Evolutionary conservation across 108 stramenopile species (phyloP), one percentile per base, ranked within the genome.

Genomic region (Conticribra weissflogii): DNA sequence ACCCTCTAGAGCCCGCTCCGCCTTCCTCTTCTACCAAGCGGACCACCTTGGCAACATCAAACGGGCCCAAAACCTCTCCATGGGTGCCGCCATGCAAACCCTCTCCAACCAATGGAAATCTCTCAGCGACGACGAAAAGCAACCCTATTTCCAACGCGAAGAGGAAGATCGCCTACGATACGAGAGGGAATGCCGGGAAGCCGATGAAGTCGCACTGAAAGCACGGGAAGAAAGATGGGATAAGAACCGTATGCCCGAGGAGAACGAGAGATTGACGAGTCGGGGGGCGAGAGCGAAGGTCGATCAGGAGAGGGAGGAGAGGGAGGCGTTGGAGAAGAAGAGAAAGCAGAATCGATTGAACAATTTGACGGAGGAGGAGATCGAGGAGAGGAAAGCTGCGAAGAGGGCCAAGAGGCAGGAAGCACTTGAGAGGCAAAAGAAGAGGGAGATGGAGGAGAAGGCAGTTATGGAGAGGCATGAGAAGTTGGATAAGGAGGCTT

Each of bases 31-130:
- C 66, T 95, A 80, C 66, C 94, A 92, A 61, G 23, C 69, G 15
- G 88, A 90, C 28, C 72, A 88, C 31, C 78, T 93, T 0, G 79
- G 83, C 19, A 57, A 68, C 9, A 83, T 93, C 63, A 85, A 86
- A 52, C 79, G 86, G 9, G 79, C 88, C 51, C 67, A 91, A 8
- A 23, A 30, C 32, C 18, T 74, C 9, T 52, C 79, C 64, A 92
- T 95, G 90, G 91, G 94, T 14, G 91, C 87, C 32, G 88, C 89
- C 25, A 95, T 93, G 94, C 89, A 87, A 29, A 82, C 81, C 59
- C 78, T 93, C 59, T 82, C 89, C 8, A 34, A 82, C 17, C 87
- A 79, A 49, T 96, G 94, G 94, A 89, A 86, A 62, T 56, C 76
- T 15, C 66, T 93, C 52, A 50, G 75, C 50, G 70, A 64, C 22